These are phyloP conservation scores for Xylariaceae sp. DNA, from an alignment of 2,329 filamentous ascomycete species.

Conservation along the genomic window DNA sequence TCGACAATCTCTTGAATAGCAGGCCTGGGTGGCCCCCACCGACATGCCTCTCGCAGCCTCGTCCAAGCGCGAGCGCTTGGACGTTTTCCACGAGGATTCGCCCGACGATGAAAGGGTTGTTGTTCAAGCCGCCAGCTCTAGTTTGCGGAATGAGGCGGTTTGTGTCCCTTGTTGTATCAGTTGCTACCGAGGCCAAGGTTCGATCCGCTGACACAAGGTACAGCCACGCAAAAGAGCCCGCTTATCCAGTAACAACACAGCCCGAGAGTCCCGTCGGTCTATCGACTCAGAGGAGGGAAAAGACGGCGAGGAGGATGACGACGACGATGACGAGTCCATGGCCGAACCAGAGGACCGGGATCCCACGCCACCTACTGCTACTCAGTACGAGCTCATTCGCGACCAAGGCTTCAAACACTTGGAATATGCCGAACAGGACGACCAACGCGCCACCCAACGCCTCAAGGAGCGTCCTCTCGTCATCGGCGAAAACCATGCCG, in stretches of 20 bases:
- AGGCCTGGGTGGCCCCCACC: conserved; percentile 1
- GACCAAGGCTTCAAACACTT: conserved; percentile 56
- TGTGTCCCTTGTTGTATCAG: conserved; percentile 16
- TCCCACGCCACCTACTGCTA: conserved; percentile 39
- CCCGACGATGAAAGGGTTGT: conserved; percentile 32
- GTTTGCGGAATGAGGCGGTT: conserved; percentile 36
- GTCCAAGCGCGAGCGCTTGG: conserved; percentile 40
- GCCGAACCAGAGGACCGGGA: conserved; percentile 21
- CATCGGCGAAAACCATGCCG: conserved; percentile 64
- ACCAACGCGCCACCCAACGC: conserved; percentile 59
- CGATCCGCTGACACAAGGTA: neutral
- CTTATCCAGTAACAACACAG: conserved; percentile 25
- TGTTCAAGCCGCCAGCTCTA: conserved; percentile 37
- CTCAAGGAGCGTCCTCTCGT: conserved; percentile 45
- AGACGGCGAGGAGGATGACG: too few species aligned
- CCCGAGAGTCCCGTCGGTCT: conserved; percentile 10
- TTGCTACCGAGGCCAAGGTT: neutral
- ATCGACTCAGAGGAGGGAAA: conserved; percentile 27
- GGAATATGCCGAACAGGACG: conserved; percentile 51
- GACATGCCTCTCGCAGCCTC: conserved; percentile 25
- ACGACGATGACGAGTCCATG: conserved; percentile 29
- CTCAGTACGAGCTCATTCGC: conserved; percentile 57
- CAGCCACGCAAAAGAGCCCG: conserved; percentile 37
- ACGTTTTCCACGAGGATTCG: conserved; percentile 29
- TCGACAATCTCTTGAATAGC: neutral